Base-by-base conservation (phyloP, 352 stramenopile species). In the Phytopythium cucurbitacearum region DNA sequence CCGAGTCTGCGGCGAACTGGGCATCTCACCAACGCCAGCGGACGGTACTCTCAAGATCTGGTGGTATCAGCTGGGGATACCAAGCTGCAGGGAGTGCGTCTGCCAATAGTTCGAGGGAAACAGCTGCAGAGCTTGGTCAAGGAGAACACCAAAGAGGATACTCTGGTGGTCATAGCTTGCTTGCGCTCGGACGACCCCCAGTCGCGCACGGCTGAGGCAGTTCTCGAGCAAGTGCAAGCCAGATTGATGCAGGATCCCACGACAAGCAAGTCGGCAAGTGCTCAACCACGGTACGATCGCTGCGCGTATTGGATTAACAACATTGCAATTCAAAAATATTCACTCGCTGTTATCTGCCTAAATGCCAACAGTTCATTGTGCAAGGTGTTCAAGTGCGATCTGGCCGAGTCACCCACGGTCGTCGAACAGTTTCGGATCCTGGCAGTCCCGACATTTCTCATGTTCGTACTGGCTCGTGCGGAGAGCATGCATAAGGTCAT, bases 41-140 rank as follows among this genome's bases (percentile, higher is more conserved):
- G 85, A 15, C 68, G 85, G 7, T 95, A 95, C 51, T 83, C 78
- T 2, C 65, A 73, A 38, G 76, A 90, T 54, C 65, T 93, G 9
- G 63, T 69, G 4, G 74, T 94, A 42, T 11, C 60, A 7, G 75
- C 67, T n/a, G 57, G 59, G 36, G 65, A 51, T 9, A 44, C 43
- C 13, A 70, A 60, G n/a, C 40, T 67, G 21, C 68, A 53, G 8
- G 65, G 66, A 10, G 67, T 69, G 40, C 73, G 59, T 6, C 57
- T 94, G 12, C 32, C 16, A 15, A 40, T 69, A 5, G 42, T 94
- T 9, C 41, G 69, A 0, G 77, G 73, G 4, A 50, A 57, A 7
- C 69, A 72, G 40, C 69, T 95, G 7, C 69, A 87, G 44, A 47
- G 39, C 4, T 83, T 84, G 35, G 47, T 94, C n/a, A 61, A 51